Base-by-base conservation (phyloP, 768 basidiomycete genomes). In the Tephrocybe sp. region DNA sequence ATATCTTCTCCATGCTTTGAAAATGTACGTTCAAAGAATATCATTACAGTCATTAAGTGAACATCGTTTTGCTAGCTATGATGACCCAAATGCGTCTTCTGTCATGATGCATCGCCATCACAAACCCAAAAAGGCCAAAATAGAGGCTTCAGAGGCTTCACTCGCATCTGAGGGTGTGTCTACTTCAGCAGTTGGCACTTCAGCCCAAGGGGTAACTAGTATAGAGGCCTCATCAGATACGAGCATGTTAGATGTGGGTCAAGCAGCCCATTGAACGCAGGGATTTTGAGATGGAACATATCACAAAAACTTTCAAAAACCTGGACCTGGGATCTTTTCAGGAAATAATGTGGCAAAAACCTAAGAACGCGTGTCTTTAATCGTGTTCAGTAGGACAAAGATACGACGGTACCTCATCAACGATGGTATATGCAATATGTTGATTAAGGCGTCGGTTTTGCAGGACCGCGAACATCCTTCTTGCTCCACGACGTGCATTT, bases 371-470 rank as follows among this genome's bases (percentile, higher is more conserved):
- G 29, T 21, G 39, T 39, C 24, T 36, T 22, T 13, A 11, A 43
- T 22, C 15, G n/a, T 9, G 2, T n/a, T 25, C 22, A n/a, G 10
- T 4, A 37, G 7, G 31, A 25, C 27, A 15, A 45, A 23, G 30
- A n/a, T 27, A 44, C 34, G 24, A 41, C 15, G 76, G 33, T 48
- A 94, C 94, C 80, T 97, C 95, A 55, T 97, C 94, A 22, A 92
- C 69, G 46, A 97, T 79, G 30, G 83, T 90, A 62, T 97, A 90
- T 13, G 84, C 79, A 46, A 97, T 84, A 63, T 97, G 94, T 61
- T 95, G 92, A 65, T 95, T 97, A 25, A 98, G 74, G n/a, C 95
- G 81, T 40, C 84, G 80, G 63, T 97, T 97, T 67, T 99, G 97
- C 36, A 98, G 64, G 1, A 95, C 92, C 4, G 93, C 86, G 64